Evolutionary conservation across 441 rosid species (phyloP).

Genomic region (Geranium incanum): DNA sequence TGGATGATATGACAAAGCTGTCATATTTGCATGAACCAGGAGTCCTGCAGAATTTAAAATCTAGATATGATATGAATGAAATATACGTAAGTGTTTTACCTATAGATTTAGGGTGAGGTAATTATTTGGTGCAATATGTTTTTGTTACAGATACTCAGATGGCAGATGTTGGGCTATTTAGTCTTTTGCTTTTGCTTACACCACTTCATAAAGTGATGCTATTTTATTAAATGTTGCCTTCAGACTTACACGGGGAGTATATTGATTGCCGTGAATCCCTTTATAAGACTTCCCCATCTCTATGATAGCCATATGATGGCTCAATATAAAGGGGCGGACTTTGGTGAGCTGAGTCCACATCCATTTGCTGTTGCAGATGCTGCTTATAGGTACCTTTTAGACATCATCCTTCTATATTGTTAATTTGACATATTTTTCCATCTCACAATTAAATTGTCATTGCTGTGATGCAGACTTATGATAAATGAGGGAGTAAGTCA

Average conservation of each 20-base stretch:
- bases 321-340: slow-evolving; percentile 49
- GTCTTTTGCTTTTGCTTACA: not conserved
- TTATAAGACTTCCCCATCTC: slow-evolving; percentile 56
- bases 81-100: slow-evolving; percentile 48
- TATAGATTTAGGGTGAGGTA: not conserved
- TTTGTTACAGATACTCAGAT: not conserved
- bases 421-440: slow-evolving; percentile 8
- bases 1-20: slow-evolving; percentile 94
- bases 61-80: slow-evolving; percentile 64
- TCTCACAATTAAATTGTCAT: slow-evolving; percentile 17
- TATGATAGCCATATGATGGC: slow-evolving; percentile 52
- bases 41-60: slow-evolving; percentile 49
- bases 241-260: slow-evolving; percentile 79
- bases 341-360: slow-evolving; percentile 68
- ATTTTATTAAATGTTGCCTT: slow-evolving; percentile 24
- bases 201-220: slow-evolving; percentile 18
- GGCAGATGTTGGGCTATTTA: not conserved
- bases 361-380: slow-evolving; percentile 75
- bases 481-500: slow-evolving; percentile 59
- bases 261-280: slow-evolving; percentile 71
- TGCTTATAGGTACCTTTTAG: slow-evolving; percentile 64
- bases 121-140: slow-evolving; percentile 2
- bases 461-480: slow-evolving; percentile 47
- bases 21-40: slow-evolving; percentile 85
- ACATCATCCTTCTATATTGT: no score